Percentiles rank a stretch among this genome's conserved stretches.
Conservation (phyloP, 2,329 filamentous ascomycete genomes). For the Calonectria ilicicola region DNA sequence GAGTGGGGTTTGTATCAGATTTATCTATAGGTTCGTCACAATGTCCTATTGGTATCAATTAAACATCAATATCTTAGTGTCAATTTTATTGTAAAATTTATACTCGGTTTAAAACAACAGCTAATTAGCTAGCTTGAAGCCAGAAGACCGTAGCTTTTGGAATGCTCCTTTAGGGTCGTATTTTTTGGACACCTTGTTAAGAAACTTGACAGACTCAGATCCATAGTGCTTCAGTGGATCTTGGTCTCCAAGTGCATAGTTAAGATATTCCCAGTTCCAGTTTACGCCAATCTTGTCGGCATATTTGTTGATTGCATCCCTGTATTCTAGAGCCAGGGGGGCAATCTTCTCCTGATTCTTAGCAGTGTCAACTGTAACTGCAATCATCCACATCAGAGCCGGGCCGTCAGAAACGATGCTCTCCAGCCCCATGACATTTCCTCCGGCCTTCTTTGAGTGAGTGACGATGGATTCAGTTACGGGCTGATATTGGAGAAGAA, state of each 20-base stretch:
- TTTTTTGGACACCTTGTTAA: slow-evolving; percentile 44
- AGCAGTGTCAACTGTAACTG: slow-evolving; percentile 53
- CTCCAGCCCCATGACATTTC: slow-evolving; percentile 49
- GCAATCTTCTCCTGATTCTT: slow-evolving; percentile 49
- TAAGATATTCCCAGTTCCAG: slow-evolving; percentile 55
- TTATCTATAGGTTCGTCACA: too few relatives aligned
- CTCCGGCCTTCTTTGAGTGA: slow-evolving; percentile 39
- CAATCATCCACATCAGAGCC: slow-evolving; percentile 50
- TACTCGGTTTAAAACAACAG: too few relatives aligned
- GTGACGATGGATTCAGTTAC: slow-evolving; percentile 44
- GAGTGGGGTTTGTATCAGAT: too few relatives aligned
- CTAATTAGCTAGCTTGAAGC: slow-evolving; percentile 43
- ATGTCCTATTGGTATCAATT: too few relatives aligned
- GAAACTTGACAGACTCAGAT: slow-evolving; percentile 45
- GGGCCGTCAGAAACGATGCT: slow-evolving; percentile 50
- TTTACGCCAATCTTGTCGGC: slow-evolving; percentile 43
- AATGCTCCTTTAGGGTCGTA: slow-evolving; percentile 51
- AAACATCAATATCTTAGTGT: too few relatives aligned
- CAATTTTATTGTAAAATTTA: not conserved
- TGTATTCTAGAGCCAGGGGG: slow-evolving; percentile 41
- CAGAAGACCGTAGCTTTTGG: slow-evolving; percentile 45
- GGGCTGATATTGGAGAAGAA: slow-evolving; percentile 48
- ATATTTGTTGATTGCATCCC: slow-evolving; percentile 39
- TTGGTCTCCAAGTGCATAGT: slow-evolving; percentile 56
- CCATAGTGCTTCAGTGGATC: slow-evolving; percentile 54